Base-by-base conservation (phyloP, 164 flowering plant genomes). In the Pachysandra terminalis region DNA sequence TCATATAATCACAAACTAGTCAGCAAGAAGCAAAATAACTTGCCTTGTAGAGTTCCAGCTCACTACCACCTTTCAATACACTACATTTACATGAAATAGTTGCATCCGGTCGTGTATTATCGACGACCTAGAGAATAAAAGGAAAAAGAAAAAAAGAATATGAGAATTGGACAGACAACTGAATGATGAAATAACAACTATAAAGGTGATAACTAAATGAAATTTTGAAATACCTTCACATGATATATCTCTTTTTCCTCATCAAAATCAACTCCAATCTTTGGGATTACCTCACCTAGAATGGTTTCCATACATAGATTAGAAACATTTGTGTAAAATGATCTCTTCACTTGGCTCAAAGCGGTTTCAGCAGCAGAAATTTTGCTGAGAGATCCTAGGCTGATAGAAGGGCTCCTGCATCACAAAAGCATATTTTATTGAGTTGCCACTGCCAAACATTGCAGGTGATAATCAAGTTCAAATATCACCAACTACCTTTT, bases 61-160 rank as follows among this genome's bases (percentile, higher is more conserved):
- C 77, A 27, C 75, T 67, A n/a, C 62, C 76, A 61, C 67, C 77
- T 32, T 64, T 58, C 3, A 19, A 56, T 45, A 74, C 65, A 22
- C 32, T 68, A 66, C 93, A 88, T 79, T 82, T 86, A 81, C 93
- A 86, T n/a, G 84, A 71, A 59, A 86, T 52, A 25, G 77, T 80
- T 63, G 78, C 60, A 71, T 68, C 69, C 25, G 85, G 83, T n/a
- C 63, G 64, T 19, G 21, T 55, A 32, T 65, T 70, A 74, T 88
- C 87, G 69, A 79, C 63, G 19, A 87, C 65, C 93, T 86, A 60
- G 41, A 75, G 9, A 53, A 64, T 48, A 72, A 0, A 55, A 19
- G 61, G n/a, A n/a, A n/a, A 32, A 3, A 32, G 3, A 3, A 32
- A 41, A 48, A 45, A 48, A 25, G 21, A 14, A 35, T 25, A 45